phyloP scores from a whole-genome alignment of 1,284 basidiomycete species.

The Sparassis latifolia region DNA sequence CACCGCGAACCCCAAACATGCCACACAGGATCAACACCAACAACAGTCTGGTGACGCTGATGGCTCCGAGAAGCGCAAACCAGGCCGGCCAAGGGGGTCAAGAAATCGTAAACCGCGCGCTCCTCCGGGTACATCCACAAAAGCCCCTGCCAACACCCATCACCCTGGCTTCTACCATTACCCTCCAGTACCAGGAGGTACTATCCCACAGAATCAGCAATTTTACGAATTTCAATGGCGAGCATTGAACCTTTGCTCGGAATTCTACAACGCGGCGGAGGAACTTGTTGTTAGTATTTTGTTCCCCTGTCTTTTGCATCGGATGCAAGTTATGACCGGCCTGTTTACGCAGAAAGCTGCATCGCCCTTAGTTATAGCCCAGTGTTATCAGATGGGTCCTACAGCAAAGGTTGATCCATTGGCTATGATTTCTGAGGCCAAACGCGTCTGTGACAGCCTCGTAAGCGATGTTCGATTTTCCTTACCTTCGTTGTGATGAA shows the following conservation, averaged over 20 bases:
- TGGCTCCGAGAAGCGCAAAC: constrained; percentile 50
- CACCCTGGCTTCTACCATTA: constrained; percentile 34
- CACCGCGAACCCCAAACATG: constrained; percentile 8
- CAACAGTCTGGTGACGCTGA: constrained; percentile 19
- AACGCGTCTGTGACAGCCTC: constrained; percentile 67
- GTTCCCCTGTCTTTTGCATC: constrained; percentile 5
- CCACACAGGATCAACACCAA: constrained; percentile 11
- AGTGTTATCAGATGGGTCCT: constrained; percentile 71
- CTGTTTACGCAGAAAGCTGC: constrained; percentile 53
- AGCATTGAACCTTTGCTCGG: constrained; percentile 70
- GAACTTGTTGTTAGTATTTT: constrained; percentile 63
- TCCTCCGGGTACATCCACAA: constrained; percentile 21
- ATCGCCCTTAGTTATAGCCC: constrained; percentile 64
- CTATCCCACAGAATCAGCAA: constrained; percentile 61
- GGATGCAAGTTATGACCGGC: constrained; percentile 4
- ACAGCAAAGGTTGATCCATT: constrained; percentile 65
- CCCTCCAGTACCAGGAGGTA: constrained; percentile 26
- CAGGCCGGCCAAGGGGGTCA: constrained; percentile 69
- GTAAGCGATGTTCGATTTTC: constrained; percentile 33
- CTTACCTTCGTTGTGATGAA: constrained; percentile 8
- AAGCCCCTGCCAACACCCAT: constrained; percentile 36
- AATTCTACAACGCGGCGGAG: constrained; percentile 79
- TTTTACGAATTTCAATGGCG: constrained; percentile 84
- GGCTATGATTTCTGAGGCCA: constrained; percentile 65
- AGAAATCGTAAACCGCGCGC: constrained; percentile 54